These are phyloP conservation scores for Aspergillus fumigatiaffinis DNA, from an alignment of 2,329 filamentous ascomycete genomes.

Conservation along the genomic window DNA sequence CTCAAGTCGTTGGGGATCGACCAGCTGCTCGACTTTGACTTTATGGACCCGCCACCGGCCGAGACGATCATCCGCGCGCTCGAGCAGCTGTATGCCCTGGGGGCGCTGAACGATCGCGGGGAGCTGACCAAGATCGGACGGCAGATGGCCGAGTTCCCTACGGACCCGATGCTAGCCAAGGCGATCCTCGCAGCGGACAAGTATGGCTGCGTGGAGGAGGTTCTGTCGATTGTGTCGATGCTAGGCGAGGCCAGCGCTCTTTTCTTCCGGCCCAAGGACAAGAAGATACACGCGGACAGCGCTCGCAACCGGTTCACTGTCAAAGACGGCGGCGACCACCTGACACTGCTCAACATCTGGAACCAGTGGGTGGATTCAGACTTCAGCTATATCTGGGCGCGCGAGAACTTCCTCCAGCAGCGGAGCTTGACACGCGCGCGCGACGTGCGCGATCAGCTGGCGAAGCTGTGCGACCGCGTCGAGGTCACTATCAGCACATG, in stretches of 20 bases:
- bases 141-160: conserved; percentile 93
- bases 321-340: conserved; percentile 85
- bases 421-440: conserved; percentile 81
- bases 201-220: conserved; percentile 88
- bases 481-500: conserved; percentile 69
- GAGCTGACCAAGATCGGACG: conserved; percentile 86
- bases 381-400: conserved; percentile 80
- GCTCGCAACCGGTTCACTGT: conserved; percentile 84
- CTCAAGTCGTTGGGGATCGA: conserved; percentile 90
- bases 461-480: conserved; percentile 87
- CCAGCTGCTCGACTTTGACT: conserved; percentile 89
- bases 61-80: conserved; percentile 85
- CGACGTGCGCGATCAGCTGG: conserved; percentile 88
- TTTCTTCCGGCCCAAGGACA: conserved; percentile 94
- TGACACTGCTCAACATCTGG: conserved; percentile 87
- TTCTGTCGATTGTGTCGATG: conserved; percentile 92
- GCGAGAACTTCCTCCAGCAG: conserved; percentile 92
- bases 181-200: conserved; percentile 83
- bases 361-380: conserved; percentile 93
- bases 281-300: conserved; percentile 92
- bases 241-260: conserved; percentile 81
- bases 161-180: conserved; percentile 87
- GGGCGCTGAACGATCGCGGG: conserved; percentile 82
- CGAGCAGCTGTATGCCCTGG: conserved; percentile 86
- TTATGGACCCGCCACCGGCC: conserved; percentile 88